These are phyloP conservation scores for Penicillium longicatenatum DNA, from an alignment of 495 filamentous ascomycete species.

Conservation along the genomic window DNA sequence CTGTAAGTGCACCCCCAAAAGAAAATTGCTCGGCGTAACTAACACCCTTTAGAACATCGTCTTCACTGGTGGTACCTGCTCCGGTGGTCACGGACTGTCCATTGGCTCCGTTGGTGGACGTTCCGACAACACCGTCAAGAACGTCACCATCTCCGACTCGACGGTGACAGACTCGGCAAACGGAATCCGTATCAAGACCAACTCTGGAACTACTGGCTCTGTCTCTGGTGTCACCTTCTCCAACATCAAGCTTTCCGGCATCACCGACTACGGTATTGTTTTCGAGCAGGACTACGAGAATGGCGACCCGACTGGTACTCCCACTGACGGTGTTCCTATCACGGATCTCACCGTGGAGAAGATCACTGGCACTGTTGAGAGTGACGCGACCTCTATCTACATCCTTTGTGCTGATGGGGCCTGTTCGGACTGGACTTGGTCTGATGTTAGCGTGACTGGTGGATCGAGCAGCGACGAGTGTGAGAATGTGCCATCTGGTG, in stretches of 20 bases:
- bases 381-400: conserved; percentile 39
- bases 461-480: conserved; percentile 46
- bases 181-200: conserved; percentile 38
- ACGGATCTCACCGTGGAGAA: conserved; percentile 40
- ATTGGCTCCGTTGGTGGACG: conserved; percentile 65
- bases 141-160: conserved; percentile 49
- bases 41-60: conserved; percentile 39
- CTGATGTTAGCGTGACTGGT: conserved; percentile 47
- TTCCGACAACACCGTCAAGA: conserved; percentile 54
- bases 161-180: conserved; percentile 52
- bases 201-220: conserved; percentile 25
- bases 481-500: conserved; percentile 35
- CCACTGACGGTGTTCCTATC: conserved; percentile 60
- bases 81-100: conserved; percentile 60
- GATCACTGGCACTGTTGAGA: conserved; percentile 46
- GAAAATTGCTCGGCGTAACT: background rate
- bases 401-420: conserved; percentile 52
- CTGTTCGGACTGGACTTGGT: conserved; percentile 48
- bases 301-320: conserved; percentile 52
- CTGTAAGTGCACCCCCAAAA: background rate
- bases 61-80: conserved; percentile 50
- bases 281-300: conserved; percentile 67
- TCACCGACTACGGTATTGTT: conserved; percentile 54
- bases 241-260: conserved; percentile 22
- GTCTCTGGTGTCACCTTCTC: conserved; percentile 27